Conservation (phyloP, 2,329 filamentous ascomycete species). For the Drechslerella coelobrocha region DNA sequence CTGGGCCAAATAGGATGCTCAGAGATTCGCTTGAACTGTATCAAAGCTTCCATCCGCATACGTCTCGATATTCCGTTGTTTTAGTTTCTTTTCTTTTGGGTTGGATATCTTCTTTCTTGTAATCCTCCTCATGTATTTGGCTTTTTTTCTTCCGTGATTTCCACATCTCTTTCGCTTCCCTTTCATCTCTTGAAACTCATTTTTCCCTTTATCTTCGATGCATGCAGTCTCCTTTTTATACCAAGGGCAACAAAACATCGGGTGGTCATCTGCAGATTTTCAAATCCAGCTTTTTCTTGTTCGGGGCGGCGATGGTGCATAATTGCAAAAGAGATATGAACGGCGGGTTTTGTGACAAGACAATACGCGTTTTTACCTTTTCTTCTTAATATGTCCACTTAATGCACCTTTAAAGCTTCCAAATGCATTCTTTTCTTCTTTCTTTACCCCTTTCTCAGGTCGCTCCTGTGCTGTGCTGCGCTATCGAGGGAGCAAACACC, state of each 20-base stretch:
- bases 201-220: constrained; percentile 30
- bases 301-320: constrained; percentile 45
- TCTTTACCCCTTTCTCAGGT: constrained; percentile 18
- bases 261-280: constrained; percentile 50
- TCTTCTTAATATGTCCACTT: constrained; percentile 46
- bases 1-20: constrained; percentile 47
- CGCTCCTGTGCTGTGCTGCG: constrained; percentile 12
- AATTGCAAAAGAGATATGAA: constrained; percentile 51
- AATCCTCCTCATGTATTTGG: constrained; percentile 39
- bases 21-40: constrained; percentile 34
- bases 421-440: constrained; percentile 48
- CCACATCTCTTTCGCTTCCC: neutral
- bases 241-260: constrained; percentile 51
- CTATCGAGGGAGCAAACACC: constrained; percentile 21
- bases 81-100: constrained; percentile 33
- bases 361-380: constrained; percentile 52
- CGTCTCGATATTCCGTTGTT: constrained; percentile 21
- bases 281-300: constrained; percentile 30
- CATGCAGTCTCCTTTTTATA: constrained; percentile 51
- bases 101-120: constrained; percentile 49
- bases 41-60: constrained; percentile 39
- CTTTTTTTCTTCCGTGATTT: constrained; percentile 8
- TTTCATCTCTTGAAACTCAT: neutral
- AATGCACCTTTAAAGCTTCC: constrained; percentile 48
- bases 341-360: constrained; percentile 50